Evolutionary conservation across 2,329 filamentous ascomycete genomes (phyloP).

Genomic region (Microsporum canis): DNA sequence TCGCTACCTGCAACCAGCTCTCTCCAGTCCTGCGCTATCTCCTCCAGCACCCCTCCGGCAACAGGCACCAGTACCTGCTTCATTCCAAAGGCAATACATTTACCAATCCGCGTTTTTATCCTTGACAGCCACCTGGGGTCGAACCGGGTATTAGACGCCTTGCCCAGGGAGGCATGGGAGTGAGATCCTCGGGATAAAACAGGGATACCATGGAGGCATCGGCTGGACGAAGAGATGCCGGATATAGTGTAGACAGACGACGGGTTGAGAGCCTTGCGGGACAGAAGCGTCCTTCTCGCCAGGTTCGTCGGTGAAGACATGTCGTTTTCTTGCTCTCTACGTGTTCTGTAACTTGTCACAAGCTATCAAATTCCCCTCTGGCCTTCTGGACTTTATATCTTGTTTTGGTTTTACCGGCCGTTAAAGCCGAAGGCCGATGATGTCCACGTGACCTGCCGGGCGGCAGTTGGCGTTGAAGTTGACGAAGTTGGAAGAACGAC

Average conservation of each 20-base stretch:
- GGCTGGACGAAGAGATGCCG: neutral
- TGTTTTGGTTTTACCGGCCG: neutral
- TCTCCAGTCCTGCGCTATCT: conserved; percentile 57
- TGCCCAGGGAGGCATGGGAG: neutral
- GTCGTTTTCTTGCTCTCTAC: neutral
- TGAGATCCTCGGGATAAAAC: neutral
- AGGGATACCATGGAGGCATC: neutral
- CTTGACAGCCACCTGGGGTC: conserved; percentile 58
- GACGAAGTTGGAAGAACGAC: neutral
- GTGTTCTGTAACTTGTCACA: neutral
- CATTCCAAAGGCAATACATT: conserved; percentile 65
- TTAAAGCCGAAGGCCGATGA: neutral
- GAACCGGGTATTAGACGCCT: conserved; percentile 17
- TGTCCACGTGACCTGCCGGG: neutral
- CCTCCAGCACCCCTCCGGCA: conserved; percentile 48
- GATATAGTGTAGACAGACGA: neutral
- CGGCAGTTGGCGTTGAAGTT: neutral
- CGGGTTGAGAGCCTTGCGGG: neutral
- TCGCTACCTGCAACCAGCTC: conserved; percentile 61
- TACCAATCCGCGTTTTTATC: conserved; percentile 55
- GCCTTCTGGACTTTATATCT: neutral
- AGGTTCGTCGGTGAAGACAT: neutral
- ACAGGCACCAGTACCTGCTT: conserved; percentile 45
- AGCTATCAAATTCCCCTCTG: neutral
- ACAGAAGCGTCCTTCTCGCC: neutral